A percentile compares a stretch with the other conserved stretches of the same genome.
Evolutionary conservation across 1,284 basidiomycete species (phyloP).

Genomic region (Thecaphora thlaspeos): DNA sequence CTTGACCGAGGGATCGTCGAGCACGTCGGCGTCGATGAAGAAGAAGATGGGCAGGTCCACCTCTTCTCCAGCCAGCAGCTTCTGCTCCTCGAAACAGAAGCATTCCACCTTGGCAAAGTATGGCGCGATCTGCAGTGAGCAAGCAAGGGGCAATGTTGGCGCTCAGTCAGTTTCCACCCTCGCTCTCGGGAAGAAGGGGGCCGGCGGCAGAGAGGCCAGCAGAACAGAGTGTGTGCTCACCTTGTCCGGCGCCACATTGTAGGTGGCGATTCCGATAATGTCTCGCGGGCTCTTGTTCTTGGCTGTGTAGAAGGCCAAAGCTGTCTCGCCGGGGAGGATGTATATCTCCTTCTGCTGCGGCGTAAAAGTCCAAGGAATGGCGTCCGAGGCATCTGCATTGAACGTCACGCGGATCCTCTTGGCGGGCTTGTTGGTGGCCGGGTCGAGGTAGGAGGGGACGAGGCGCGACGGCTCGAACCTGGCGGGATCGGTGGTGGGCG

Average conservation of each 20-base stretch:
- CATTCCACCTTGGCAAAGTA: slow-evolving; percentile 99
- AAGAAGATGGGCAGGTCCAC: slow-evolving; percentile 97
- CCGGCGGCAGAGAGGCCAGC: too few species aligned
- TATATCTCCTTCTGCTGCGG: slow-evolving; percentile 86
- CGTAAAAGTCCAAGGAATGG: slow-evolving; percentile 87
- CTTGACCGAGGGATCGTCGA: slow-evolving; percentile 84
- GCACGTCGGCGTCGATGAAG: slow-evolving; percentile 95
- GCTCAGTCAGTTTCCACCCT: too few species aligned
- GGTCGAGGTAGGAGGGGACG: slow-evolving; percentile 43
- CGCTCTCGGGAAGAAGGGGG: too few species aligned
- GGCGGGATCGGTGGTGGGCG: slow-evolving; percentile 70
- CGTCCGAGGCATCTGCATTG: slow-evolving; percentile 85
- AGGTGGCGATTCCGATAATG: slow-evolving; percentile 97
- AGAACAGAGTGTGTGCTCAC: slow-evolving; percentile 62
- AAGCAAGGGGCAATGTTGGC: neutral
- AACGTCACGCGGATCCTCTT: slow-evolving; percentile 82
- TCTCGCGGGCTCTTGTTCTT: slow-evolving; percentile 81
- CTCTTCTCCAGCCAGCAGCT: slow-evolving; percentile 88
- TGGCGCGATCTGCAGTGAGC: slow-evolving; percentile 74
- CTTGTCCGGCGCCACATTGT: slow-evolving; percentile 89
- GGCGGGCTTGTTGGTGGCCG: slow-evolving; percentile 58
- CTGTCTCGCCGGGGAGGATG: slow-evolving; percentile 93
- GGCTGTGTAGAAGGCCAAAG: slow-evolving; percentile 93
- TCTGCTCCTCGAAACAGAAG: slow-evolving; percentile 99
- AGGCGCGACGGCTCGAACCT: slow-evolving; percentile 42